Evolutionary conservation across 345 rosid genomes (phyloP).

Genomic region (Dipteronia sinensis): DNA sequence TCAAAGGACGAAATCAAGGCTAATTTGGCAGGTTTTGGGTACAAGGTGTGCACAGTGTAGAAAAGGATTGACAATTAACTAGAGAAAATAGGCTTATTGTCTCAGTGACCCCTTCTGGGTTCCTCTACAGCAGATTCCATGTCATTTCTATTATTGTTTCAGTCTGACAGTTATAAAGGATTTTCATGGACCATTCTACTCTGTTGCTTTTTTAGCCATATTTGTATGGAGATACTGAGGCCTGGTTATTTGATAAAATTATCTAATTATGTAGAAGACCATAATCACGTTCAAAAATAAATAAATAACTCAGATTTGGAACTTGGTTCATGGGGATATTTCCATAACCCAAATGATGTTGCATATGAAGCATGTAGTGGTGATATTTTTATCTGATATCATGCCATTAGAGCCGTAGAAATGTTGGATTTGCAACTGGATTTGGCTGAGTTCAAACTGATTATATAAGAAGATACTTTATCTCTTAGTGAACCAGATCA

Average conservation of each 20-base stretch:
- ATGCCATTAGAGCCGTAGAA: not conserved
- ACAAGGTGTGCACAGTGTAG: not conserved
- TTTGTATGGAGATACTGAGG: not conserved
- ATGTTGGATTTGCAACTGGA: not conserved
- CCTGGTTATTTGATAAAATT: not conserved
- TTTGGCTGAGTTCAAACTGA: not conserved
- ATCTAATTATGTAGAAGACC: too few species aligned
- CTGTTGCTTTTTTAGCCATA: not conserved
- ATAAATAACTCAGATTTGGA: too few species aligned
- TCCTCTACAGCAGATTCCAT: too few species aligned
- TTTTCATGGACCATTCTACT: not conserved
- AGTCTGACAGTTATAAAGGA: not conserved
- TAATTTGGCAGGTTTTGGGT: not conserved
- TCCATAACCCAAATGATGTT: not conserved
- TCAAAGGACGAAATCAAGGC: not conserved
- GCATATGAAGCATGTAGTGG: not conserved
- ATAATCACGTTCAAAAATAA: too few species aligned
- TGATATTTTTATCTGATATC: not conserved
- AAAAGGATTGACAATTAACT: not conserved
- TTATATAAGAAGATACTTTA: too few species aligned
- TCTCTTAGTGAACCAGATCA: too few species aligned
- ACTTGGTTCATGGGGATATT: not conserved
- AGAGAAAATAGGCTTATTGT: not conserved
- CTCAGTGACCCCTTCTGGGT: too few species aligned
- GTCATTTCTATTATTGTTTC: too few species aligned